Conservation (phyloP, 2,329 filamentous ascomycete genomes). For the Byssoonygena ceratinophila region DNA sequence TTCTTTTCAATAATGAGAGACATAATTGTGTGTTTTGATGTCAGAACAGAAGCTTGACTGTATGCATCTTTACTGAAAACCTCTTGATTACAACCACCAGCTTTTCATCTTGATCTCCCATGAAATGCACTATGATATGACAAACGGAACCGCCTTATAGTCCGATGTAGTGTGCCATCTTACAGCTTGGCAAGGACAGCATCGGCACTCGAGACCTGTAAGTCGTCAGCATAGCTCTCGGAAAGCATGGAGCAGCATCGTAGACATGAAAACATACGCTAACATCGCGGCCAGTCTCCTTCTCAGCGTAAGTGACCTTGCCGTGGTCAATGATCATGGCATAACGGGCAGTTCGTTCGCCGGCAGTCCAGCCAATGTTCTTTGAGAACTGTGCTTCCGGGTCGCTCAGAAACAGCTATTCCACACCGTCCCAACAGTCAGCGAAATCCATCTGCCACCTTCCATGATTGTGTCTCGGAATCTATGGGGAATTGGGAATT, state of each 20-base stretch:
- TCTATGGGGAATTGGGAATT: too few species aligned
- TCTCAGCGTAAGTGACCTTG: constrained; percentile 70
- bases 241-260: neutral
- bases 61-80: neutral
- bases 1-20: neutral
- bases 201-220: constrained; percentile 32
- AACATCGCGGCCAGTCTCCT: constrained; percentile 43
- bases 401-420: constrained; percentile 66
- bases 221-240: neutral
- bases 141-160: too few species aligned
- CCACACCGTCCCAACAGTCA: neutral
- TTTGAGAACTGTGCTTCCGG: constrained; percentile 62
- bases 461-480: neutral
- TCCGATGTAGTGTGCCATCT: too few species aligned
- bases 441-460: neutral
- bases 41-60: too few species aligned
- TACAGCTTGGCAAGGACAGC: constrained; percentile 25
- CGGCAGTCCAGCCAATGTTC: constrained; percentile 64
- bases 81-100: neutral
- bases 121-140: neutral
- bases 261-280: constrained; percentile 18
- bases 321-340: constrained; percentile 74
- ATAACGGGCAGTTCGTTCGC: constrained; percentile 66
- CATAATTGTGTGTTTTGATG: too few species aligned
- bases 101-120: neutral